A percentile compares a stretch with the other conserved stretches of the same genome.
phyloP scores from a whole-genome alignment of 2,329 filamentous ascomycete genomes.

The Aplosporella prunicola region DNA sequence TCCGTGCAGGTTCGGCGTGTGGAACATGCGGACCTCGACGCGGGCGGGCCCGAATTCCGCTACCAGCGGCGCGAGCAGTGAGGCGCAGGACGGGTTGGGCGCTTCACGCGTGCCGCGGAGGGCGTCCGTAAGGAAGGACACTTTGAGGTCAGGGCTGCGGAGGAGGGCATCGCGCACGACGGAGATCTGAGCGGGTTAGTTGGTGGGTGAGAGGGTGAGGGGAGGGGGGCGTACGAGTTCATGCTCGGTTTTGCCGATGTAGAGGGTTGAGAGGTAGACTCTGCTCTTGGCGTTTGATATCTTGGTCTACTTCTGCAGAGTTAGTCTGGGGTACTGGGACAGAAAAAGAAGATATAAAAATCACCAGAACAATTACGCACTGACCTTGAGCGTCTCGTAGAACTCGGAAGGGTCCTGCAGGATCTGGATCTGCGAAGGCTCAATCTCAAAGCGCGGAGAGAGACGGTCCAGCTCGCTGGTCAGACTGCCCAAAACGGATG shows the following conservation, averaged over 20 bases:
- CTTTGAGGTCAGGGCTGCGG: conserved; percentile 62
- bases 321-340: background rate
- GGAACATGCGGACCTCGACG: conserved; percentile 93
- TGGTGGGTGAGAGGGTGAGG: background rate
- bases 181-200: conserved; percentile 48
- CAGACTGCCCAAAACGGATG: conserved; percentile 47
- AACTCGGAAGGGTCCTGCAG: conserved; percentile 77
- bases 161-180: conserved; percentile 67
- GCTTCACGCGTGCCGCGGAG: conserved; percentile 86
- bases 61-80: conserved; percentile 74
- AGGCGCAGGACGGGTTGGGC: conserved; percentile 77
- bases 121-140: conserved; percentile 87
- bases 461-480: conserved; percentile 75
- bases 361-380: too few species aligned
- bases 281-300: conserved; percentile 69
- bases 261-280: conserved; percentile 91
- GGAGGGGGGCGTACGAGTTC: conserved; percentile 53
- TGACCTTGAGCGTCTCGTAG: conserved; percentile 80
- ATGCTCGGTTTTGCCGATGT: conserved; percentile 87
- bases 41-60: conserved; percentile 72
- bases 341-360: background rate
- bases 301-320: conserved; percentile 50
- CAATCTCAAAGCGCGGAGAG: conserved; percentile 80
- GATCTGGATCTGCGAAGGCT: conserved; percentile 70
- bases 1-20: conserved; percentile 90